Percentiles rank a stretch among this genome's conserved stretches.
phyloP scores from a whole-genome alignment of 1,139 yeast genomes.

The Protomyces inouyei region DNA sequence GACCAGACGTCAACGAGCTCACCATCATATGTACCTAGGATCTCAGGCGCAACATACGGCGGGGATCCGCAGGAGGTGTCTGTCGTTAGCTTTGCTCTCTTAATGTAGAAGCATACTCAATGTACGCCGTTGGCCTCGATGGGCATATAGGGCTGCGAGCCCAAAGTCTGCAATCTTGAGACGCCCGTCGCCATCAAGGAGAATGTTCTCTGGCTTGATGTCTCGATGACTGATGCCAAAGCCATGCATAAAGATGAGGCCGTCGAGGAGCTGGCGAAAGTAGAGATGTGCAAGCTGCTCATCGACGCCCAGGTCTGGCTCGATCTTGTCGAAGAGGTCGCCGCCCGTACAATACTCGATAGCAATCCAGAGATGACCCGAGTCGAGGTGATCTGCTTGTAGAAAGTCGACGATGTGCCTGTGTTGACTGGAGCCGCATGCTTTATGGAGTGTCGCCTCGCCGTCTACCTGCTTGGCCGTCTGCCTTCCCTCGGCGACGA shows the following conservation, averaged over 20 bases:
- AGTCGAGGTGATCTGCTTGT: conserved; percentile 45
- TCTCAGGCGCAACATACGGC: conserved; percentile 70
- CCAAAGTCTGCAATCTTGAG: conserved; percentile 67
- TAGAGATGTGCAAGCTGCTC: conserved; percentile 63
- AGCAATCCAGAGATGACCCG: conserved; percentile 47
- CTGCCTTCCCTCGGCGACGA: conserved; percentile 45
- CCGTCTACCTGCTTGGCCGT: conserved; percentile 46
- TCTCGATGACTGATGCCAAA: conserved; percentile 76
- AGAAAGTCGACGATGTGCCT: conserved; percentile 53
- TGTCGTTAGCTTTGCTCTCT: neutral
- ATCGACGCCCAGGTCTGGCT: conserved; percentile 66
- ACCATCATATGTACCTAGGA: conserved; percentile 44
- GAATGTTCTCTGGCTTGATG: conserved; percentile 83
- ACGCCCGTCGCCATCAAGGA: conserved; percentile 63
- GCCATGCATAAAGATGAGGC: conserved; percentile 56
- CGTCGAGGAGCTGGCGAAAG: conserved; percentile 57
- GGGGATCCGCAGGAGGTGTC: conserved; percentile 53
- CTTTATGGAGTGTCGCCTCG: conserved; percentile 54
- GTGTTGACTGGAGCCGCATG: conserved; percentile 48
- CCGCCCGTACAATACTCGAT: conserved; percentile 67
- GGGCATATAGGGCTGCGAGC: conserved; percentile 54
- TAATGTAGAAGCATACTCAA: conserved; percentile 1
- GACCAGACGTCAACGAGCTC: conserved; percentile 60
- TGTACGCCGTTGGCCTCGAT: conserved; percentile 44
- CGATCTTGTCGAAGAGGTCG: conserved; percentile 63